Percentiles rank a stretch among this genome's conserved stretches.
These are phyloP conservation scores for Bremia lactucae DNA, from an alignment of 352 stramenopile genomes.

Conservation along the genomic window DNA sequence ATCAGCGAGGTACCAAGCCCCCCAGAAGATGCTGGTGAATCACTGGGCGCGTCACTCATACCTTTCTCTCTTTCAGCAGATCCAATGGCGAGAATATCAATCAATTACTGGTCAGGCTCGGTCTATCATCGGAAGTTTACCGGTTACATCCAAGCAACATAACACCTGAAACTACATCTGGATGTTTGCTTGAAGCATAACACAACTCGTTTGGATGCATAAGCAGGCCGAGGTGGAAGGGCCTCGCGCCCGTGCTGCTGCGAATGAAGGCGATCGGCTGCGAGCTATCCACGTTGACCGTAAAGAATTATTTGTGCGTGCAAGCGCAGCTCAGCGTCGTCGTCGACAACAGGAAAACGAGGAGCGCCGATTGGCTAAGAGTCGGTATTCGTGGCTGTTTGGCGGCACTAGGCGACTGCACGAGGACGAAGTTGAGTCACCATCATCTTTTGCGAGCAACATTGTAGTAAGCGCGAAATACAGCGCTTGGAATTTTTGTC, in stretches of 20 bases:
- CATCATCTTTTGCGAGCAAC: constrained; percentile 44
- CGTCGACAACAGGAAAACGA: constrained; percentile 15
- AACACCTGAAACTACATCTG: constrained; percentile 3
- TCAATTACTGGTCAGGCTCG: constrained; percentile 1
- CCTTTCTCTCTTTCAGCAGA: constrained; percentile 7
- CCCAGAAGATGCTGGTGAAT: constrained; percentile 29
- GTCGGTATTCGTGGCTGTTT: constrained; percentile 20
- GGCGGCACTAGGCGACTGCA: constrained; percentile 4
- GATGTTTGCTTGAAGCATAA: background rate
- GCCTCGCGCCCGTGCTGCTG: constrained; percentile 4
- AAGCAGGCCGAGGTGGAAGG: constrained; percentile 5
- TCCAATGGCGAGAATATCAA: constrained; percentile 15
- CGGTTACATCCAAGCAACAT: constrained; percentile 2
- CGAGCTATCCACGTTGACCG: constrained; percentile 41
- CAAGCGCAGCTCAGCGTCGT: constrained; percentile 12
- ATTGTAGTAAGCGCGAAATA: constrained; percentile 79
- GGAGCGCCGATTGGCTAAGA: constrained; percentile 6
- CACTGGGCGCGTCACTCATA: constrained; percentile 38
- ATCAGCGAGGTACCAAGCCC: constrained; percentile 50
- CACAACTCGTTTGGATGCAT: background rate
- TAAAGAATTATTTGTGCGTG: constrained; percentile 15
- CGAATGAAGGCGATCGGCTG: constrained; percentile 5
- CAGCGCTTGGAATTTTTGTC: constrained; percentile 63
- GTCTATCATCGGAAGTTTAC: constrained; percentile 12
- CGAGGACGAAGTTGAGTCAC: constrained; percentile 13